These are phyloP conservation scores for Arthrobotrys entomopaga DNA, from an alignment of 2,329 filamentous ascomycete genomes.

Conservation along the genomic window DNA sequence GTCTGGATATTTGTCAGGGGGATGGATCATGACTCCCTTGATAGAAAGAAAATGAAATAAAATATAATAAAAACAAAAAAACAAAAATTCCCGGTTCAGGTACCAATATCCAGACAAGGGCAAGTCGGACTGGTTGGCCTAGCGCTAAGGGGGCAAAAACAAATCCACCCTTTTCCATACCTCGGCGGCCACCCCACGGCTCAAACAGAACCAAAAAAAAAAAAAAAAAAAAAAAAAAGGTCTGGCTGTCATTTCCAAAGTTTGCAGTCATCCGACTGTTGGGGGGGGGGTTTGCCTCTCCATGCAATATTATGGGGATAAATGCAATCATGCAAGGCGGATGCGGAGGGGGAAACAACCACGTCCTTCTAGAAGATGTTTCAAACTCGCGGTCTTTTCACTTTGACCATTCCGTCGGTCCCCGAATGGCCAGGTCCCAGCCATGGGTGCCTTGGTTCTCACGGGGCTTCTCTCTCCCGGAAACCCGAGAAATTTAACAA, in stretches of 20 bases:
- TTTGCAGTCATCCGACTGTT: neutral
- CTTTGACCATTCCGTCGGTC: conserved; percentile 40
- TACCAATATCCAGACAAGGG: conserved; percentile 2
- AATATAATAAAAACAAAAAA: conserved; percentile 4
- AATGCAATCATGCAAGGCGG: conserved; percentile 2
- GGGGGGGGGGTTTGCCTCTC: conserved; percentile 11
- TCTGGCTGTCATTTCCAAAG: neutral
- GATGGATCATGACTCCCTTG: conserved; percentile 5
- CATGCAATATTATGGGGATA: conserved; percentile 1
- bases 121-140: conserved; percentile 4
- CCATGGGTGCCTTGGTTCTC: conserved; percentile 2
- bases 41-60: conserved; percentile 5
- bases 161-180: neutral
- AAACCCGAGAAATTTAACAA: conserved; percentile 29
- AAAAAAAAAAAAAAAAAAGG: too few relatives aligned
- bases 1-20: conserved; percentile 15
- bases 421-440: conserved; percentile 27
- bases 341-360: neutral
- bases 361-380: conserved; percentile 18
- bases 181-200: neutral
- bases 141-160: conserved; percentile 8
- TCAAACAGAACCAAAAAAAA: neutral
- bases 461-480: conserved; percentile 24
- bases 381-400: conserved; percentile 26
- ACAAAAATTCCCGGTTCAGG: neutral